Evolutionary conservation across 1,284 basidiomycete genomes (phyloP).

Genomic region (Puccinia horiana): DNA sequence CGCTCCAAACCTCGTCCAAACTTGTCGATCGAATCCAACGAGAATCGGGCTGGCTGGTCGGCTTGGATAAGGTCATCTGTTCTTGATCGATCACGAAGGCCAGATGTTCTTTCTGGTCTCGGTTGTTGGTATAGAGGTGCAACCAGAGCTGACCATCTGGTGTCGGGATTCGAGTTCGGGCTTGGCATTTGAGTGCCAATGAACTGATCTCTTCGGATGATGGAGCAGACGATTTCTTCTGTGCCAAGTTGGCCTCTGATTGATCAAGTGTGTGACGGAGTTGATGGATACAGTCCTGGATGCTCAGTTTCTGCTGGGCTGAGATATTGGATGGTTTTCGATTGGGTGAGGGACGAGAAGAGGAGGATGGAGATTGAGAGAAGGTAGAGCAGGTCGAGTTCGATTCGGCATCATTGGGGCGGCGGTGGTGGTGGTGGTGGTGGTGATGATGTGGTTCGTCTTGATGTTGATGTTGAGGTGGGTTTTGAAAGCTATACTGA

Average conservation of each 20-base stretch:
- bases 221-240: neutral
- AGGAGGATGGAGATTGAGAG: constrained; percentile 13
- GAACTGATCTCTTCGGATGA: neutral
- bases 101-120: constrained; percentile 90
- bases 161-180: constrained; percentile 93
- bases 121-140: constrained; percentile 84
- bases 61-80: constrained; percentile 65
- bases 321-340: neutral
- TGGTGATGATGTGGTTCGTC: neutral
- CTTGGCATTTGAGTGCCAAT: constrained; percentile 78
- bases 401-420: neutral
- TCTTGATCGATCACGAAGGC: constrained; percentile 91
- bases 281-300: constrained; percentile 3
- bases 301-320: neutral
- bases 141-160: constrained; percentile 91
- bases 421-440: neutral
- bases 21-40: constrained; percentile 72
- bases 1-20: constrained; percentile 82
- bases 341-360: neutral
- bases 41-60: neutral
- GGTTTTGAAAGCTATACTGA: constrained; percentile 53
- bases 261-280: neutral
- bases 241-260: neutral
- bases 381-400: neutral
- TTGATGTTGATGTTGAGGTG: neutral